Base-by-base conservation (phyloP, 2,329 filamentous ascomycete species). In the Alternaria longipes region DNA sequence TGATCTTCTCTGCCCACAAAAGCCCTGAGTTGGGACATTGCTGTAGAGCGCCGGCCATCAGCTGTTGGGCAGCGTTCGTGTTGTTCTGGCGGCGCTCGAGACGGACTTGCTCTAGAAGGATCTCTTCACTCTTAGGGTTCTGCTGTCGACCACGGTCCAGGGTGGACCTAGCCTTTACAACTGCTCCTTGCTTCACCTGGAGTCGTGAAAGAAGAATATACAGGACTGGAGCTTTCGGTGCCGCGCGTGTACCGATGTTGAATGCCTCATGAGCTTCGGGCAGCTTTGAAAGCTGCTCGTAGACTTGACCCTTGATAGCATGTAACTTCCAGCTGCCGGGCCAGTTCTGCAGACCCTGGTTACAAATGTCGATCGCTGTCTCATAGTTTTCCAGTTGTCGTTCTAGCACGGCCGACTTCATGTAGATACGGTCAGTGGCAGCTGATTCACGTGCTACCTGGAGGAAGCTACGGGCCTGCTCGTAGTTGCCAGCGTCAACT, bases 231-330 rank as follows among this genome's bases (percentile, higher is more conserved):
- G 93, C 94, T 64, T 89, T 89, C 3, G 94, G 89, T 57, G 93
- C 94, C 0, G 92, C 92, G 73, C 95, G 91, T 41, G 94, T 96
- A 36, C 95, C 95, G 5, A 92, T 90, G 60, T 87, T 88, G 79
- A 95, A 98, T 0, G 94, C 93, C 77, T 98, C 93, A 47, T 95
- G 89, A 3, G 95, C 95, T 79, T 95, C 91, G 0, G 91, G 89
- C 14, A 91, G 82, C 81, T 93, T 93, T 70, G 87, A 89, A 47
- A 93, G 86, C 44, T 89, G 86, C 74, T 97, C 91, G 83, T 99
- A 99, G 64, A 98, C 95, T 76, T 99, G 95, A 0, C 96, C 95
- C 81, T 99, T 99, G 83, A 97, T 92, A 91, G 98, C 97, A 90
- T 94, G 97, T 24, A 99, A 85, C 80, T 98, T 98, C 54, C 92